Base-by-base conservation (phyloP, 345 rosid species). In the Arabidopsis suecica region DNA sequence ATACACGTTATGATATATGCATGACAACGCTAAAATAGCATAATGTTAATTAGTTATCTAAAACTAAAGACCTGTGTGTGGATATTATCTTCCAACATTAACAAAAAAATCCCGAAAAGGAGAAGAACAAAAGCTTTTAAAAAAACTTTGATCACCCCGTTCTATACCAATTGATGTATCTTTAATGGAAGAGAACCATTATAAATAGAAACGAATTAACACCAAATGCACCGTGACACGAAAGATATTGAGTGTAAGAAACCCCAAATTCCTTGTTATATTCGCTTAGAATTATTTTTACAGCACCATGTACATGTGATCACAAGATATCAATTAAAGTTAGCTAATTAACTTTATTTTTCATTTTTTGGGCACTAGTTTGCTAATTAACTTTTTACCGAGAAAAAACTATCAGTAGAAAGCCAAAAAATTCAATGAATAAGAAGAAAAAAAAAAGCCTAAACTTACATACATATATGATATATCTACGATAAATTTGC, bases 211-310 rank as follows among this genome's bases (percentile, higher is more conserved):
- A 59, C 41, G 20, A 59, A 50, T 44, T 59, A 75, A 42, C 63
- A 61, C 18, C 49, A 47, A 59, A 32, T 51, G 55, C 47, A 30
- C 62, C 69, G 55, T 60, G 55, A 60, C 79, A 75, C 79, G 79
- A 68, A 68, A 75, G 45, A 40, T 75, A 75, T 61, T 68, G 74
- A 68, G 79, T 68, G 74, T 61, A 75, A 68, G 79, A 75, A 68
- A 75, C 68, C 67, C 36, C 45, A 75, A 48, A 51, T 30, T 48
- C 6, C 34, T 48, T 48, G 23, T 63, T 55, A 28, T 54, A 4
- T 45, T 74, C 40, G 44, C 25, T 30, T 58, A 6, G 4, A 25
- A 25, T 16, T 49, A 12, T 47, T 59, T 47, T 23, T 32, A 53
- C 45, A 14, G 40, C 59, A 58, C 48, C 40, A 49, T 34, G 44